Conservation (phyloP, 176 grass and related monocot species). For the Eleusine coracana region DNA sequence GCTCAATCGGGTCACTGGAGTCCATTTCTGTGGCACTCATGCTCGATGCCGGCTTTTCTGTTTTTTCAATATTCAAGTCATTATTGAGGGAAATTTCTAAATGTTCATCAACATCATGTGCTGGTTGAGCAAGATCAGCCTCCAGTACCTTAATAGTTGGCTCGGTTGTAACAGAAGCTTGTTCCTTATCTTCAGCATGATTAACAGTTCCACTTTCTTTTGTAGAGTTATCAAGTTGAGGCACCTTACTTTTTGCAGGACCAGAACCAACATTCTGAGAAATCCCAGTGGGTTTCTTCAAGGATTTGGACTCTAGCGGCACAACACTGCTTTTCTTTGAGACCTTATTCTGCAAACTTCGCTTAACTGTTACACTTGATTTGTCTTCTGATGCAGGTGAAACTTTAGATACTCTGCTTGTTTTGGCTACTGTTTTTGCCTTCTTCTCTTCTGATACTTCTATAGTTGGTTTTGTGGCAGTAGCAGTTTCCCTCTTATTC, state of each 20-base stretch:
- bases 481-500: conserved; percentile 54
- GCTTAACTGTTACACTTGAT: conserved; percentile 51
- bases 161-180: conserved; percentile 58
- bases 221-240: conserved; percentile 57
- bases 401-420: conserved; percentile 57
- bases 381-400: conserved; percentile 61
- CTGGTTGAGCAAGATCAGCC: conserved; percentile 88
- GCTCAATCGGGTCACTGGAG: conserved; percentile 49
- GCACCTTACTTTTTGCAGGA: conserved; percentile 63
- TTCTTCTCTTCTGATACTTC: conserved; percentile 77
- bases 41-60: conserved; percentile 61
- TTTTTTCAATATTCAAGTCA: conserved; percentile 84
- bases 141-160: conserved; percentile 74
- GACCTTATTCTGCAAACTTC: conserved; percentile 74
- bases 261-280: conserved; percentile 42
- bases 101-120: conserved; percentile 89
- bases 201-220: conserved; percentile 67
- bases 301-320: conserved; percentile 80
- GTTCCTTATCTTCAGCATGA: conserved; percentile 72
- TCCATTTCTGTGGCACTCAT: conserved; percentile 57
- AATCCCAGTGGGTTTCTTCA: conserved; percentile 66
- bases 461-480: conserved; percentile 40
- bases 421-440: conserved; percentile 50
- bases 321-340: conserved; percentile 97
- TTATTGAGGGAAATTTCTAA: conserved; percentile 80